Evolutionary conservation across 208 protist species (phyloP), one percentile per base, ranked within the genome.

Genomic region (Phytomonas sp.): DNA sequence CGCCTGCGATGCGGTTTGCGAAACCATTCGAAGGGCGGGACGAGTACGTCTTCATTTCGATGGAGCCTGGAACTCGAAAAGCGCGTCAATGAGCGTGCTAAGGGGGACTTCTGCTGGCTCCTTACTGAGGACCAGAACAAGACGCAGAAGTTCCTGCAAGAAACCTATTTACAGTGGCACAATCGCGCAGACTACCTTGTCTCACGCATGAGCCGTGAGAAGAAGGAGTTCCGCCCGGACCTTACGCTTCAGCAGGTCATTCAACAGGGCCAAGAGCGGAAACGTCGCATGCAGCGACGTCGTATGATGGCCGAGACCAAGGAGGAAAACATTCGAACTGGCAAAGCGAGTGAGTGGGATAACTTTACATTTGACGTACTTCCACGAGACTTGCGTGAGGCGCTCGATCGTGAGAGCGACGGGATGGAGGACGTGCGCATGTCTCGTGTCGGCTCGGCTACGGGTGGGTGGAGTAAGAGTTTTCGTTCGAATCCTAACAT

Each of bases 361-460:
- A 92, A 86, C 68, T 91, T 92, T 63, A 88, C 86, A 32, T 85
- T 88, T 62, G 90, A 95, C 42, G 90, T 95, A 42, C 79, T 95
- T 26, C 90, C 90, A 60, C 81, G 90, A 34, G 90, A 95, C 71
- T 74, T 93, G 67, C 82, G 90, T 26, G 90, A 95, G 76, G 83
- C 83, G 62, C 72, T 95, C 5, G 90, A 95, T 66, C 77, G 85
- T 1, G 89, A 94, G 66, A 91, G 86, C 70, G 89, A 94, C 66
- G 89, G 89, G 33, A 94, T 94, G 89, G 89, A 94, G 59, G 89
- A 94, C 73, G 89, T 94, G 7, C 84, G 89, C 2, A 66, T 92
- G 29, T 83, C 86, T 14, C 83, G 89, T 6, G 80, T 81, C 11
- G 89, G 86, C 7, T 87, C 84, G 49, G 84, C 89, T 5, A 92